These are phyloP conservation scores for Ophiostoma pallidulum DNA, from an alignment of 2,329 filamentous ascomycete genomes.

Conservation along the genomic window DNA sequence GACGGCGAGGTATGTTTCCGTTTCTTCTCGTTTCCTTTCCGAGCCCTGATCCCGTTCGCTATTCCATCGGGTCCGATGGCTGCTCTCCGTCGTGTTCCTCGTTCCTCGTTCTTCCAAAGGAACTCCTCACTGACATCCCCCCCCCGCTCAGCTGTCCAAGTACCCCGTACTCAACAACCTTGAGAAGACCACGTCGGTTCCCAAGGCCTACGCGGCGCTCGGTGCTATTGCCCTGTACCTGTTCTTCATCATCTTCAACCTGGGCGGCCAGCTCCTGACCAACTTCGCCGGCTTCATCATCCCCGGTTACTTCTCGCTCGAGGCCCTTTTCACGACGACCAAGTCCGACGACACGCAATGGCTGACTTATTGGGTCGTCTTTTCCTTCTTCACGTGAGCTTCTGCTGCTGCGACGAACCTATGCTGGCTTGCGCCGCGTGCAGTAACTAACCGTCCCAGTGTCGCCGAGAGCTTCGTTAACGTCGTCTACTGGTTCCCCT, in stretches of 20 bases:
- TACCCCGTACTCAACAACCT: conserved; percentile 77
- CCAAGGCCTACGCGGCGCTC: conserved; percentile 77
- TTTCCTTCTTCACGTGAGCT: conserved; percentile 63
- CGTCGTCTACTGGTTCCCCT: conserved; percentile 91
- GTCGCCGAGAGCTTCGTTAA: conserved; percentile 74
- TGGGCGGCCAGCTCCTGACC: conserved; percentile 77
- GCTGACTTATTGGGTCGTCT: conserved; percentile 81
- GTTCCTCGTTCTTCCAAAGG: not conserved
- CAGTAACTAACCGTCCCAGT: conserved; percentile 29
- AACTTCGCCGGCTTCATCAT: conserved; percentile 78
- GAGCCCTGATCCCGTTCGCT: not conserved
- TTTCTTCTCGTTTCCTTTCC: conserved; percentile 9
- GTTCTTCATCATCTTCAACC: conserved; percentile 88
- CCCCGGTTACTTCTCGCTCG: conserved; percentile 75
- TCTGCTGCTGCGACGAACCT: not conserved
- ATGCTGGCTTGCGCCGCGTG: too few species aligned
- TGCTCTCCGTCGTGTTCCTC: not conserved
- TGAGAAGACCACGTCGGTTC: conserved; percentile 72
- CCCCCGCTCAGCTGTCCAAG: conserved; percentile 65
- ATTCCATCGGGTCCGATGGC: not conserved
- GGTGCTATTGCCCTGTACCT: conserved; percentile 73
- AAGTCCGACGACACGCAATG: conserved; percentile 77
- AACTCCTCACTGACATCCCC: not conserved
- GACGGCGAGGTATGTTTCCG: conserved; percentile 64
- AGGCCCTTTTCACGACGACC: conserved; percentile 61